Evolutionary conservation across 2,329 filamentous ascomycete genomes (phyloP), one percentile per base, ranked within the genome.

Genomic region (Biscogniauxia marginata): DNA sequence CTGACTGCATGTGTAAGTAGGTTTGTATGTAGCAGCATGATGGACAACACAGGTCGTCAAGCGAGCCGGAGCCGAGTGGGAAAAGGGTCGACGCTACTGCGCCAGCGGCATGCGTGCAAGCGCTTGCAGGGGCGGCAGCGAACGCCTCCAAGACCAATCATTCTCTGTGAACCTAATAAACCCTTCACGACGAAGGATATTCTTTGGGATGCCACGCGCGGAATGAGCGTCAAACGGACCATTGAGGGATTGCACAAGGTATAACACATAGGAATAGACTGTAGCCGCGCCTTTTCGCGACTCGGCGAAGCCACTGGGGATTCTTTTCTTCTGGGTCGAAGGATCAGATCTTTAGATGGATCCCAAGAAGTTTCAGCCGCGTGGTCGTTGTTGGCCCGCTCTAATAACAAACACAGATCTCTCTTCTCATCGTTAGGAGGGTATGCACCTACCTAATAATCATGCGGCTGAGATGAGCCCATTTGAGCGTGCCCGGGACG

Each of bases 111-210:
- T 49, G 43, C 43, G 48, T 46, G 47, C 46, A 53, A 56, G 60
- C 60, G 58, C 58, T 59, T 54, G 54, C 50, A 50, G 52, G 43
- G 55, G 55, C 58, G 60, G 50, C 53, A 30, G 19, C 22, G 23
- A 30, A 49, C 48, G 48, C 48, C 48, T 49, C 22, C 3, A 9
- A 30, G n/a, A n/a, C 48, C 22, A 49, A 49, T 49, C 48, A 49
- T 30, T 13, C 22, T 13, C 16, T n/a, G 46, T 18, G 16, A 18
- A 22, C 16, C 22, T n/a, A 21, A 18, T 3, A 3, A 18, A 6
- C 44, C 7, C 7, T 46, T 20, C 4, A 22, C 6, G 44, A 7
- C 44, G 16, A 18, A 46, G 5, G 44, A 21, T 46, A 46, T 20
- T 25, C 24, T 52, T 24, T 44, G 30, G 30, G 13, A 39, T 43